These are phyloP conservation scores for Fraxinus paxiana DNA, from an alignment of 305 asterid genomes.

Conservation along the genomic window DNA sequence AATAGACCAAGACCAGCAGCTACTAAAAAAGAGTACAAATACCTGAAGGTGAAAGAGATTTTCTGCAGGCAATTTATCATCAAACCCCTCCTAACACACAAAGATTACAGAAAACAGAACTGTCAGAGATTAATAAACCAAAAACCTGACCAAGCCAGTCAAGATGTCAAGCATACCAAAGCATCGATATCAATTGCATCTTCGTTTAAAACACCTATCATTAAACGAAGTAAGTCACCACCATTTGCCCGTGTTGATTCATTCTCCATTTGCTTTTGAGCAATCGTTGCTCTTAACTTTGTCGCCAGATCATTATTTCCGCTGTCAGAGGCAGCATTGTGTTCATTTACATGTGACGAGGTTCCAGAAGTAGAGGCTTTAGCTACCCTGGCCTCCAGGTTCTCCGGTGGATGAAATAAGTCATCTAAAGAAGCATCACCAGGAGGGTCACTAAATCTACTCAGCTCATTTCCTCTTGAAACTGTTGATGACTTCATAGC, in stretches of 20 bases:
- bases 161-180: conserved; percentile 47
- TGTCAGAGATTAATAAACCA: conserved; percentile 15
- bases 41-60: conserved; percentile 95
- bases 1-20: conserved; percentile 5
- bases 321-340: conserved; percentile 44
- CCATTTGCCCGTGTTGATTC: conserved; percentile 75
- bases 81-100: conserved; percentile 61
- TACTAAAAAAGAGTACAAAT: conserved; percentile 23
- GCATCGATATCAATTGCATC: conserved; percentile 83
- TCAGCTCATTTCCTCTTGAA: conserved; percentile 67
- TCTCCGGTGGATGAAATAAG: conserved; percentile 77
- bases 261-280: conserved; percentile 82
- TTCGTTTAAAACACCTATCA: conserved; percentile 92
- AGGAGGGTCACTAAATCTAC: conserved; percentile 91
- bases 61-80: conserved; percentile 86
- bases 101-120: conserved; percentile 27
- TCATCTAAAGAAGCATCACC: conserved; percentile 95
- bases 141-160: conserved; percentile 23
- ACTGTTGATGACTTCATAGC: conserved; percentile 50
- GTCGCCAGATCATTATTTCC: conserved; percentile 88
- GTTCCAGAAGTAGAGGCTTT: conserved; percentile 84
- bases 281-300: conserved; percentile 88
- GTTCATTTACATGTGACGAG: conserved; percentile 54
- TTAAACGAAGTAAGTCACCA: conserved; percentile 75
- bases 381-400: conserved; percentile 49